These are phyloP conservation scores for Globisporangium megalacanthum DNA, from an alignment of 352 stramenopile species.

Conservation along the genomic window DNA sequence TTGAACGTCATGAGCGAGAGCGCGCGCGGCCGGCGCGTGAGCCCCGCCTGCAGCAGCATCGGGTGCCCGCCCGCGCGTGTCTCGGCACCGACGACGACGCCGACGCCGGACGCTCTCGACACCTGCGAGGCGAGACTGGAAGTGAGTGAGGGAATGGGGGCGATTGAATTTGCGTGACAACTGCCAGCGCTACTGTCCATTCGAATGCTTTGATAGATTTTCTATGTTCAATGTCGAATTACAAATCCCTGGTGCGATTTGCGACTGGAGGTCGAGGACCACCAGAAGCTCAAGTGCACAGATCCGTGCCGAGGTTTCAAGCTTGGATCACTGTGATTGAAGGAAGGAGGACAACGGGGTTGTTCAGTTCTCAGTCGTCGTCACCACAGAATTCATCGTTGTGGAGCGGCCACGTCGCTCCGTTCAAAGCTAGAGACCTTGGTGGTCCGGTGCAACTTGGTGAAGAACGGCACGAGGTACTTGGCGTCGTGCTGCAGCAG, in stretches of 20 bases:
- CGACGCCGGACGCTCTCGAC: too few relatives aligned
- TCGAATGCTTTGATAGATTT: too few relatives aligned
- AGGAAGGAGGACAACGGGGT: too few relatives aligned
- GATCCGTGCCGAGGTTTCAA: not conserved
- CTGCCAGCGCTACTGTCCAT: not conserved
- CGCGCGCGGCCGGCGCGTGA: slow-evolving; percentile 20
- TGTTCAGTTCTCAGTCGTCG: too few relatives aligned
- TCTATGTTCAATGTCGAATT: too few relatives aligned
- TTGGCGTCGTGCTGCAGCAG: slow-evolving; percentile 81
- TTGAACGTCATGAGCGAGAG: slow-evolving; percentile 88
- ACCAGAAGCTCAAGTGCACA: not conserved
- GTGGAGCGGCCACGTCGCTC: slow-evolving; percentile 17
- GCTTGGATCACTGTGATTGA: too few relatives aligned
- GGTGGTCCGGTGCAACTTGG: slow-evolving; percentile 49
- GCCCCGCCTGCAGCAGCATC: slow-evolving; percentile 25
- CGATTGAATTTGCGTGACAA: not conserved
- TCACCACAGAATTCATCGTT: too few relatives aligned
- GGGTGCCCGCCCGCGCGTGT: not conserved
- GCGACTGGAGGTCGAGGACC: too few relatives aligned
- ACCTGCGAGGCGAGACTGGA: not conserved
- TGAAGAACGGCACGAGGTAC: slow-evolving; percentile 77
- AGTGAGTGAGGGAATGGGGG: not conserved
- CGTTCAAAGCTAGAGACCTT: slow-evolving; percentile 30
- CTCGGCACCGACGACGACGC: not conserved
- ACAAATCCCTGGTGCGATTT: too few relatives aligned